phyloP scores from a whole-genome alignment of 2,329 filamentous ascomycete species.

The Neofusicoccum parvum region DNA sequence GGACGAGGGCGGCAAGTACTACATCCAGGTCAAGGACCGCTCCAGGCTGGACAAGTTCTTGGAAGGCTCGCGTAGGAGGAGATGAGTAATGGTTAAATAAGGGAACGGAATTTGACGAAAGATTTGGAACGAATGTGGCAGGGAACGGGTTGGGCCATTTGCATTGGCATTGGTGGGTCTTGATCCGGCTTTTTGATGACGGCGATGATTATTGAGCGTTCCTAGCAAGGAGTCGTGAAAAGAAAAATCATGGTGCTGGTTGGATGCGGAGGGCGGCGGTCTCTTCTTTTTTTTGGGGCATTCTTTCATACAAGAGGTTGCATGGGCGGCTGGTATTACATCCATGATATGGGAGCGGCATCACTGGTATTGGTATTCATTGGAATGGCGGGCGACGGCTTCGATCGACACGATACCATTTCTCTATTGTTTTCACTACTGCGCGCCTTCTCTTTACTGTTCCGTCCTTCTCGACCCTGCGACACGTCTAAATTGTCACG shows the following conservation, averaged over 20 bases:
- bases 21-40: conserved; percentile 21
- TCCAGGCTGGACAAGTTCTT: conserved; percentile 17
- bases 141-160: neutral
- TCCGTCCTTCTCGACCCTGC: neutral
- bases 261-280: neutral
- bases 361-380: neutral
- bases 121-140: neutral
- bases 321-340: neutral
- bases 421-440: neutral
- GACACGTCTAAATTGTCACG: neutral
- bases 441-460: neutral
- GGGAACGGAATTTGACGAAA: conserved; percentile 1
- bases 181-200: neutral
- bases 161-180: neutral
- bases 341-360: neutral
- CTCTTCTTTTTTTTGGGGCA: neutral
- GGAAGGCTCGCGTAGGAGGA: conserved; percentile 4
- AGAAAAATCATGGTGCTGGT: neutral
- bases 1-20: conserved; percentile 79
- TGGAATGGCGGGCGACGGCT: neutral
- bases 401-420: neutral
- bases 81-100: neutral
- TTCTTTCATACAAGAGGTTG: neutral
- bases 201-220: neutral
- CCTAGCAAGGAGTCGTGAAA: neutral